Evolutionary conservation across 179 eudicot genomes (phyloP).

Genomic region (Actinidia polygama): DNA sequence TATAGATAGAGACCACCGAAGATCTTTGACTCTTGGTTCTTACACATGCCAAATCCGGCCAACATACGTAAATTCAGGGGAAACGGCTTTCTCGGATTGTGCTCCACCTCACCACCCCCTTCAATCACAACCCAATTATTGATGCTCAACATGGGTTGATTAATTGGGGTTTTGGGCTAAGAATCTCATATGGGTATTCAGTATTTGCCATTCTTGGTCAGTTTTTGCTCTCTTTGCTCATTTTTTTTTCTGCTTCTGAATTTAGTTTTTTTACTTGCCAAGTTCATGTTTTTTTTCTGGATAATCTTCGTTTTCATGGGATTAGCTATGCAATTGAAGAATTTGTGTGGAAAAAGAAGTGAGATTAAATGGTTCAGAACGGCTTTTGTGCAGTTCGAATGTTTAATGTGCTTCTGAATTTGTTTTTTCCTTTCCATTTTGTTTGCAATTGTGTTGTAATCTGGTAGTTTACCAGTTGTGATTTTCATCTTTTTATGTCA

Average conservation of each 20-base stretch:
- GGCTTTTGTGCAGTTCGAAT: neutral
- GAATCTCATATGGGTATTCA: conserved; percentile 23
- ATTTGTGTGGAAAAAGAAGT: neutral
- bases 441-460: no score
- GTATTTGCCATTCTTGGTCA: conserved; percentile 3
- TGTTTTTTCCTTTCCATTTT: no score
- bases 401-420: no score
- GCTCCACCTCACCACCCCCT: conserved; percentile 26
- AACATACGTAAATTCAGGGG: conserved; percentile 18
- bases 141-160: conserved; percentile 12
- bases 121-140: neutral
- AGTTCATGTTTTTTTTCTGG: no score
- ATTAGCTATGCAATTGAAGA: neutral
- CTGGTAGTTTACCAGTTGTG: no score
- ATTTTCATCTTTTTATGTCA: no score
- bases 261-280: neutral
- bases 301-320: neutral
- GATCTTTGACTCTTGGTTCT: conserved; percentile 4
- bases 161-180: conserved; percentile 9
- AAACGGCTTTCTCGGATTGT: conserved; percentile 23
- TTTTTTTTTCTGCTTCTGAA: neutral
- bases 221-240: conserved; percentile 12
- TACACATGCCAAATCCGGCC: conserved; percentile 5
- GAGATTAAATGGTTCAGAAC: neutral
- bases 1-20: neutral